Evolutionary conservation across 768 basidiomycete genomes (phyloP).

Genomic region (Amanita polypyramis): DNA sequence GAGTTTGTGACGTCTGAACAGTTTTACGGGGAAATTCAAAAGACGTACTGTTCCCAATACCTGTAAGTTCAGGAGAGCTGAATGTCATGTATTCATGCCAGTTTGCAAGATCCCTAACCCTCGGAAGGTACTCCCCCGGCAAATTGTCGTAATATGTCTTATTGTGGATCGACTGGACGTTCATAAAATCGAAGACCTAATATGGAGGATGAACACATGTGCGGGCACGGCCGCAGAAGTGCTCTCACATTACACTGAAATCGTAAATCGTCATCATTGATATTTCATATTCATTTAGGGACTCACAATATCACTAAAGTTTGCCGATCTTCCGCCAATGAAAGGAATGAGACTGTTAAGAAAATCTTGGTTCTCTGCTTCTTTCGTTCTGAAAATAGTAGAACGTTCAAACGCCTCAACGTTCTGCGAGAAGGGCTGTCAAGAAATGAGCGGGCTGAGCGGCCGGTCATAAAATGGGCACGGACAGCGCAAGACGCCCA

Average conservation of each 20-base stretch:
- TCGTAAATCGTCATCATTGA: too few species aligned
- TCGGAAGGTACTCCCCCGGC: constrained; percentile 38
- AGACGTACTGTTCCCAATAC: constrained; percentile 56
- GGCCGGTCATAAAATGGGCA: constrained; percentile 15
- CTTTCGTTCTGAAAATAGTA: constrained; percentile 34
- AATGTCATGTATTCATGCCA: constrained; percentile 70
- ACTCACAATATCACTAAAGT: too few species aligned
- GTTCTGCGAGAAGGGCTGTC: too few species aligned
- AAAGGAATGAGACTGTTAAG: constrained; percentile 37
- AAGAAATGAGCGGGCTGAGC: too few species aligned
- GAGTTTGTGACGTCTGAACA: background rate
- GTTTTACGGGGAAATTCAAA: background rate
- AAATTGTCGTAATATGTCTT: constrained; percentile 35
- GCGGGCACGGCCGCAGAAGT: too few species aligned
- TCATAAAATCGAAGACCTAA: constrained; percentile 66
- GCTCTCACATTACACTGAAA: too few species aligned
- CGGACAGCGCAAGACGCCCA: constrained; percentile 49
- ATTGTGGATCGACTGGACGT: constrained; percentile 62
- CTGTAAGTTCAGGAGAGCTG: constrained; percentile 33
- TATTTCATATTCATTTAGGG: too few species aligned
- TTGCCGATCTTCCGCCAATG: constrained; percentile 28
- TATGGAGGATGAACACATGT: background rate
- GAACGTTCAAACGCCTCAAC: constrained; percentile 31
- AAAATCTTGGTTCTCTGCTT: constrained; percentile 34
- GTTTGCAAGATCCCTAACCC: constrained; percentile 53